Conservation (phyloP, 768 basidiomycete genomes). For the Suillus plorans region DNA sequence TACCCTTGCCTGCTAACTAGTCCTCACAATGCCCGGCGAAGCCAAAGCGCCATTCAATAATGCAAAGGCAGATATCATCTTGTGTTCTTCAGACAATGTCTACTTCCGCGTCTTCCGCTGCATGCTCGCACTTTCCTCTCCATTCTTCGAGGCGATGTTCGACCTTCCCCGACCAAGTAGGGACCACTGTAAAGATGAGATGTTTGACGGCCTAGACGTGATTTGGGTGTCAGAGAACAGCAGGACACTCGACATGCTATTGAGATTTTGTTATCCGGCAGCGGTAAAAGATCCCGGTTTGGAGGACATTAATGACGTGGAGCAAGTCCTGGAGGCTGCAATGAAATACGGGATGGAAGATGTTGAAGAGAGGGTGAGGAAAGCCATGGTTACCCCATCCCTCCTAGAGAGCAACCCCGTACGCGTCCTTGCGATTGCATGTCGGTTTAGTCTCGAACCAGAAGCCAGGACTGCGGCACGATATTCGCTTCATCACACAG, state of each 20-base stretch:
- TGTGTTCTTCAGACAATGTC: slow-evolving; percentile 48
- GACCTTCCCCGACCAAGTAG: slow-evolving; percentile 24
- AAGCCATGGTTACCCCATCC: slow-evolving; percentile 22
- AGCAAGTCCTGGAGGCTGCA: slow-evolving; percentile 27
- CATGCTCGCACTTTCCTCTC: slow-evolving; percentile 26
- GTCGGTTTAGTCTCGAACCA: slow-evolving; percentile 24
- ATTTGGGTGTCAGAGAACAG: slow-evolving; percentile 32
- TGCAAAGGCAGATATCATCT: slow-evolving; percentile 46
- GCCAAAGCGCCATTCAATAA: slow-evolving; percentile 44
- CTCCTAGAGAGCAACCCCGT: slow-evolving; percentile 29
- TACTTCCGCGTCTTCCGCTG: slow-evolving; percentile 26
- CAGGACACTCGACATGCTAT: slow-evolving; percentile 26
- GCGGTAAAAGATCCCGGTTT: slow-evolving; percentile 24
- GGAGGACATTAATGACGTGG: slow-evolving; percentile 15
- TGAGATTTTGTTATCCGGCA: slow-evolving; percentile 37
- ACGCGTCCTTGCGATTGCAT: slow-evolving; percentile 35
- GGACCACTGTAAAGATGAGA: slow-evolving; percentile 15
- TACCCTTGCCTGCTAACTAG: slow-evolving; percentile 1
- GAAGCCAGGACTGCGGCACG: slow-evolving; percentile 33
- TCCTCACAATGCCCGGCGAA: slow-evolving; percentile 18
- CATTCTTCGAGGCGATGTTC: slow-evolving; percentile 33
- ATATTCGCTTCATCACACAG: slow-evolving; percentile 22
- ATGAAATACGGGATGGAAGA: slow-evolving; percentile 32
- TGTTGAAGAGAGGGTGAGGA: slow-evolving; percentile 24
- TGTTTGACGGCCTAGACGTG: slow-evolving; percentile 16